Evolutionary conservation across 306 rosid species (phyloP).

Genomic region (Lablab purpureus): DNA sequence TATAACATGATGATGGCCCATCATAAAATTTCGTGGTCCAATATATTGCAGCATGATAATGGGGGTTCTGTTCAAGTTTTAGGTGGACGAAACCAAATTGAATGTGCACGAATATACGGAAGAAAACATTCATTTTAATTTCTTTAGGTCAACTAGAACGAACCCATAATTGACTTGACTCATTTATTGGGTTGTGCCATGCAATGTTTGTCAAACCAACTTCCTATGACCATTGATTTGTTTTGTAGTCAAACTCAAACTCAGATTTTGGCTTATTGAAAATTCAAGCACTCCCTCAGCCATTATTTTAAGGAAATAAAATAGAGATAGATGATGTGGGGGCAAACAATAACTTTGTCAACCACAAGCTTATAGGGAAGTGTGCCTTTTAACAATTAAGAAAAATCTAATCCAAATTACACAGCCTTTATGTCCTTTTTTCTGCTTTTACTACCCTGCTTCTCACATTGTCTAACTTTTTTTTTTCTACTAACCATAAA

Average conservation of each 20-base stretch:
- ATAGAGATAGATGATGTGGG: neutral
- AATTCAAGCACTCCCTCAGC: neutral
- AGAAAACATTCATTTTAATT: neutral
- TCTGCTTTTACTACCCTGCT: too few species aligned
- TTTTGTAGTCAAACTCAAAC: slow-evolving; percentile 1
- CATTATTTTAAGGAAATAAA: neutral
- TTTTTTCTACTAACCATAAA: too few species aligned
- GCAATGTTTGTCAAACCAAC: neutral
- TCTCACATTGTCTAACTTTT: too few species aligned
- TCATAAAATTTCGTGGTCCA: neutral
- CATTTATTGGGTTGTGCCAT: neutral
- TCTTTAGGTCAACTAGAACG: neutral
- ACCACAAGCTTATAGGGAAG: neutral
- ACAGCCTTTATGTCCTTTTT: too few species aligned
- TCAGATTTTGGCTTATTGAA: neutral
- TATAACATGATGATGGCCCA: neutral
- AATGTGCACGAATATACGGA: neutral
- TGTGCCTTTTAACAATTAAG: neutral
- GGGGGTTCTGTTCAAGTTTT: neutral
- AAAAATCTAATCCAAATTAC: neutral
- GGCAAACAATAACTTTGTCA: slow-evolving; percentile 7
- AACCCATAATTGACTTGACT: neutral
- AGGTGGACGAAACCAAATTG: neutral
- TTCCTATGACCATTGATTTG: neutral
- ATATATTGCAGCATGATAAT: neutral